Conservation (phyloP, 2,329 filamentous ascomycete species). For the Penicillium sp. region DNA sequence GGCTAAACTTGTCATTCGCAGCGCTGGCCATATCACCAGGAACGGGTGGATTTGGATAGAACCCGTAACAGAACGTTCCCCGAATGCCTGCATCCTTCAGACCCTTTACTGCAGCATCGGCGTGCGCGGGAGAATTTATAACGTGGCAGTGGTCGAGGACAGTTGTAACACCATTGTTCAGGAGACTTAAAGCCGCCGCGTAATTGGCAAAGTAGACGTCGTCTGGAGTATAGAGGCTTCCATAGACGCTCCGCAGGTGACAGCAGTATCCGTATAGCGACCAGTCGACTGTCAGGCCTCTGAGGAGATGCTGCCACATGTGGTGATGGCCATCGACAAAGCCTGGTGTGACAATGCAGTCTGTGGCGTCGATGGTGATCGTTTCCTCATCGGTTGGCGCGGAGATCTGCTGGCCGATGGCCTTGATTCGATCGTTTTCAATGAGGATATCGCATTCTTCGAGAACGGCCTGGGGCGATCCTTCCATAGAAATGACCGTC, state of each 20-base stretch:
- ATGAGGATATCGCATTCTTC: slow-evolving; percentile 11
- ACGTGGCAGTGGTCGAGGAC: slow-evolving; percentile 14
- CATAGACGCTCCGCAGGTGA: slow-evolving; percentile 10
- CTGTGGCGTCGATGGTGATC: not conserved
- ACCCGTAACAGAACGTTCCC: slow-evolving; percentile 14
- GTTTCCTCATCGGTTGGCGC: not conserved
- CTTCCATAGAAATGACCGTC: not conserved
- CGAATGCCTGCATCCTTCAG: slow-evolving; percentile 4
- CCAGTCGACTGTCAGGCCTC: slow-evolving; percentile 13
- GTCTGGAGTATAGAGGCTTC: slow-evolving; percentile 9
- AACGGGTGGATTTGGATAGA: slow-evolving; percentile 11
- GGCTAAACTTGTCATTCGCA: not conserved
- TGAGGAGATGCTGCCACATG: slow-evolving; percentile 14
- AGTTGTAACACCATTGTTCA: slow-evolving; percentile 13
- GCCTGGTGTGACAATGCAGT: slow-evolving; percentile 11
- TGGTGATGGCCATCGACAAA: slow-evolving; percentile 29
- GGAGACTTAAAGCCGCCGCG: not conserved
- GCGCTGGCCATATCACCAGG: not conserved
- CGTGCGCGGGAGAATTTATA: slow-evolving; percentile 10
- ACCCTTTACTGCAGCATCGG: slow-evolving; percentile 5
- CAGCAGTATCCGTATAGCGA: slow-evolving; percentile 10
- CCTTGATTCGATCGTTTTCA: slow-evolving; percentile 19
- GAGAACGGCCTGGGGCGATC: not conserved
- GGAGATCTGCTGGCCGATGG: not conserved
- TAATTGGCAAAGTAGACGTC: slow-evolving; percentile 15